Percentiles rank a stretch among this genome's conserved stretches.
These are phyloP conservation scores for Candida nemodendra DNA, from an alignment of 805 yeast species.

Conservation along the genomic window DNA sequence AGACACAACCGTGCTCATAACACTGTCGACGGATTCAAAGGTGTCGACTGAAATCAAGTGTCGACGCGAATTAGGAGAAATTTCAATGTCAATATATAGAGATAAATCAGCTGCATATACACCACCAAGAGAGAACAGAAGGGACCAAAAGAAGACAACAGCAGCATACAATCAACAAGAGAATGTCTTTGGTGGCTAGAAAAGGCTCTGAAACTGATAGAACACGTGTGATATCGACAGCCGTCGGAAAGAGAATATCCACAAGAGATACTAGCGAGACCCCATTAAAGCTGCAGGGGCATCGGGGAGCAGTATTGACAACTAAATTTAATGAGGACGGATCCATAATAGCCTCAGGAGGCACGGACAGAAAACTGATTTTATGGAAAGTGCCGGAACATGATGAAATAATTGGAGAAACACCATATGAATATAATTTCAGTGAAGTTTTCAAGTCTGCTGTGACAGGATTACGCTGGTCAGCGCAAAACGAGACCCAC, in stretches of 20 bases:
- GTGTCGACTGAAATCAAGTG: neutral
- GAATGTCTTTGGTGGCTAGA: conserved; percentile 3
- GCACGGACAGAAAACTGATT: conserved; percentile 50
- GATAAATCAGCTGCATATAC: too few relatives aligned
- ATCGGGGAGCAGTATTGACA: conserved; percentile 51
- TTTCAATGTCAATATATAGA: too few relatives aligned
- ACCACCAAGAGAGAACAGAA: too few relatives aligned
- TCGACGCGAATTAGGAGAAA: too few relatives aligned
- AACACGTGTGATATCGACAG: neutral
- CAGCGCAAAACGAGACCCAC: conserved; percentile 37
- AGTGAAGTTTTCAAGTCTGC: conserved; percentile 53
- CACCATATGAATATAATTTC: conserved; percentile 11
- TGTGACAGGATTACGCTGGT: conserved; percentile 60
- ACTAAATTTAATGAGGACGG: conserved; percentile 55
- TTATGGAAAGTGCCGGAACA: conserved; percentile 31
- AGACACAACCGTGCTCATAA: conserved; percentile 2
- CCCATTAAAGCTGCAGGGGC: conserved; percentile 51
- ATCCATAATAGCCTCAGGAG: conserved; percentile 56
- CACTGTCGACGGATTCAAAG: neutral
- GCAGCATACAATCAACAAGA: too few relatives aligned
- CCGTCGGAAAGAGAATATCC: too few relatives aligned
- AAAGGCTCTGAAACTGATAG: neutral
- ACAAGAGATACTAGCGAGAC: too few relatives aligned
- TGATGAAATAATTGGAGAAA: conserved; percentile 15
- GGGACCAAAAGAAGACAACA: too few relatives aligned